A percentile compares a stretch with the other conserved stretches of the same genome.
These are phyloP conservation scores for Backusella circina DNA, from an alignment of 192 early-diverging fungal genomes.

Conservation along the genomic window DNA sequence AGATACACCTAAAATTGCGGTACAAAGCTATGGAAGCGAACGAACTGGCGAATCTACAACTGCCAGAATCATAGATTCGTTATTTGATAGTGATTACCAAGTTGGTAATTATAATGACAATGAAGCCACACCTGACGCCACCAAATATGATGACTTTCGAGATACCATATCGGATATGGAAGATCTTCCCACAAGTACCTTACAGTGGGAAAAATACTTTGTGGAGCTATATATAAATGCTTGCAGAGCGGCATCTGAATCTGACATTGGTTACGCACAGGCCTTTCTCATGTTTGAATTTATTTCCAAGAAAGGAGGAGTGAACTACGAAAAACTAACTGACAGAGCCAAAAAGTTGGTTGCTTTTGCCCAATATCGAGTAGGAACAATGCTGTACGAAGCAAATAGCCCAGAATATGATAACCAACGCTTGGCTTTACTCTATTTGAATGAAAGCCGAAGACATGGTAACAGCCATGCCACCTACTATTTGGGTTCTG, in stretches of 20 bases:
- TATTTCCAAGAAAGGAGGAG: not conserved
- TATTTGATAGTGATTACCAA: constrained; percentile 5
- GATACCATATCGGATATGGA: not conserved
- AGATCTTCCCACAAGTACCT: not conserved
- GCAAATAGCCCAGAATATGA: not conserved
- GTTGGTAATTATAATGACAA: not conserved
- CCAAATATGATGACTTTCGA: not conserved
- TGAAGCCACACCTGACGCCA: not conserved
- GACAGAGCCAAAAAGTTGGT: not conserved
- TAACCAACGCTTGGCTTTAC: not conserved
- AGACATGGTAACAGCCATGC: not conserved
- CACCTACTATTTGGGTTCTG: not conserved
- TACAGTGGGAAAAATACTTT: constrained; percentile 2
- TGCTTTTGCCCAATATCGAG: not conserved
- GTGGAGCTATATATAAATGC: not conserved
- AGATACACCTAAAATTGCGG: not conserved
- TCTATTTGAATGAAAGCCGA: not conserved
- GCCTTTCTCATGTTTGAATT: not conserved
- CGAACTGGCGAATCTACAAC: not conserved
- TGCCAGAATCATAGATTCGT: not conserved
- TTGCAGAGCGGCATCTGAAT: not conserved
- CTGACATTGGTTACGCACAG: not conserved
- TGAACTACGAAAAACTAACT: not conserved
- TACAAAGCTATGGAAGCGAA: not conserved
- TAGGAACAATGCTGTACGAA: not conserved